Base-by-base conservation (phyloP, 2,329 filamentous ascomycete species). In the Fusarium anguioides region DNA sequence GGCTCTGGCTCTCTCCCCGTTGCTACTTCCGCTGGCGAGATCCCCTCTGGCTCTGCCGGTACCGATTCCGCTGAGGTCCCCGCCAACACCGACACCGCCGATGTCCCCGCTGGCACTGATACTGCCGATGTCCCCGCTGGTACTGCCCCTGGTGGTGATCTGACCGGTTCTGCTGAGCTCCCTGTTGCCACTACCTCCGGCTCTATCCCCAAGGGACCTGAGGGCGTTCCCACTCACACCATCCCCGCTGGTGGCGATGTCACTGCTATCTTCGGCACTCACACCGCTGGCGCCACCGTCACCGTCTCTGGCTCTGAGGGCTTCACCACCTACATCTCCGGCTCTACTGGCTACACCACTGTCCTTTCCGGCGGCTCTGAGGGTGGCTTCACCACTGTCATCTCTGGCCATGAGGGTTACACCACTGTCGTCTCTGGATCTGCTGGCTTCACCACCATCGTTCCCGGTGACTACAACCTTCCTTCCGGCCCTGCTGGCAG, bases 251-350 rank as follows among this genome's bases (percentile, higher is more conserved):
- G 58, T 1, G 44, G 40, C 11, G 60, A 50, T 20, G 60, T 58
- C 31, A 65, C 60, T 47, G 61, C 29, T n/a, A 64, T 60, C 53
- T 64, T 64, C 33, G 54, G 60, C 7, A 63, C 61, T 26, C 41
- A 58, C 15, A 47, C 56, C 8, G 29, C 50, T 10, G 50, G 50
- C 35, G 52, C 36, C 15, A 52, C 46, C 2, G 53, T 52, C 21
- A 52, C 47, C 21, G 46, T 56, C 15, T 41, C 53, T 11, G 53
- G 47, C 9, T 53, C 50, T 14, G 31, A 53, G 41, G 50, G 50
- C 24, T 49, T 53, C 50, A 53, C 50, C 5, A 53, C 50, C 6
- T 53, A 53, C 18, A 26, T 40, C 18, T 39, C 58, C 48, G 56
- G 57, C 10, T 60, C 57, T 51, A 27, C 47, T 27, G 57, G 57